These are phyloP conservation scores for Penicillium palitans DNA, from an alignment of 2,329 filamentous ascomycete species.

Conservation along the genomic window DNA sequence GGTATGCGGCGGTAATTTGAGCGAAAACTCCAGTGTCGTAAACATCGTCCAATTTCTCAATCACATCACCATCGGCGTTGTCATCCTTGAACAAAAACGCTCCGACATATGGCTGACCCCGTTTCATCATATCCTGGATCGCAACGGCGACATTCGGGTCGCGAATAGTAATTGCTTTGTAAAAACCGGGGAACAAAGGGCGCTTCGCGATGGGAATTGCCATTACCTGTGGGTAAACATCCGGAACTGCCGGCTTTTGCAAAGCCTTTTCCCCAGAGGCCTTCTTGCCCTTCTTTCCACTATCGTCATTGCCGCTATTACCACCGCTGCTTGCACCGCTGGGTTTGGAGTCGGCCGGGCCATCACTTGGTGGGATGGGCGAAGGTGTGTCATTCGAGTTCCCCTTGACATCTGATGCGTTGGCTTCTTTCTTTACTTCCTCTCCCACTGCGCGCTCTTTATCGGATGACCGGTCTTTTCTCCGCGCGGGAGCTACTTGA, in stretches of 20 bases:
- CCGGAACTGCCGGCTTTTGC: conserved; percentile 84
- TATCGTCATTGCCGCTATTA: conserved; percentile 56
- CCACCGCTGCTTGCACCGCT: conserved; percentile 56
- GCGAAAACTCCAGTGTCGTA: conserved; percentile 97
- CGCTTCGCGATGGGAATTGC: conserved; percentile 93
- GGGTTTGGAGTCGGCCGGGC: conserved; percentile 47
- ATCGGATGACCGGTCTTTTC: conserved; percentile 39
- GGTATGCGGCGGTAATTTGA: conserved; percentile 95
- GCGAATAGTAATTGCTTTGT: conserved; percentile 96
- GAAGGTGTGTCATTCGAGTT: conserved; percentile 51
- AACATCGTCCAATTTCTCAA: conserved; percentile 85
- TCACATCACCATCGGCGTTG: conserved; percentile 87
- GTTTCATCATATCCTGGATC: conserved; percentile 94
- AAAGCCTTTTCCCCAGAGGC: conserved; percentile 69
- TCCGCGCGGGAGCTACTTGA: conserved; percentile 40
- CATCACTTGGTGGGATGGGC: conserved; percentile 41
- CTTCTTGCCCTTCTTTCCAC: conserved; percentile 71
- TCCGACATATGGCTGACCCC: conserved; percentile 94
- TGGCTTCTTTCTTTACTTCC: conserved; percentile 45
- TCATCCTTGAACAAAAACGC: conserved; percentile 98
- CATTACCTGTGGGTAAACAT: conserved; percentile 96
- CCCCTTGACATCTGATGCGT: conserved; percentile 46
- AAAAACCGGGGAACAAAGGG: conserved; percentile 94
- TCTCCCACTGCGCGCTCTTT: conserved; percentile 39
- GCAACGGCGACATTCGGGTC: conserved; percentile 88